Conservation (phyloP, 2,329 filamentous ascomycete genomes). For the Stagonosporopsis vannaccii region DNA sequence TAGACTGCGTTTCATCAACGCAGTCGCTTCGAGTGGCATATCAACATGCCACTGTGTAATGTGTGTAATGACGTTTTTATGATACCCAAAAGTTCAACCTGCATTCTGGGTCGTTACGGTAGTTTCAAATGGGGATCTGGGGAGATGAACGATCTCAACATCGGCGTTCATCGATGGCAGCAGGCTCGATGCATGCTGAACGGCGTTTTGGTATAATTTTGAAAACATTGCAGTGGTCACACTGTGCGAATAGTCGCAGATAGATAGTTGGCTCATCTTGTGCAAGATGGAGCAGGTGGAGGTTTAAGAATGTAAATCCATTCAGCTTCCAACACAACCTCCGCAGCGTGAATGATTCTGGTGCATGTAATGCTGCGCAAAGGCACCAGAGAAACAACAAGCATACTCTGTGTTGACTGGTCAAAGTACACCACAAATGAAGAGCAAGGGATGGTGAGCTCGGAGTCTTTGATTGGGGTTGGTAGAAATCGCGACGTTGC, state of each 20-base stretch:
- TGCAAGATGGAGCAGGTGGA: conserved; percentile 2
- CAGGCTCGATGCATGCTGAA: conserved; percentile 19
- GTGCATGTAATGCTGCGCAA: not conserved
- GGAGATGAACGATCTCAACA: conserved; percentile 50
- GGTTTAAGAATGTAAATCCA: conserved; percentile 17
- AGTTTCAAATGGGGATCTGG: conserved; percentile 29
- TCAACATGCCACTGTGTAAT: conserved; percentile 51
- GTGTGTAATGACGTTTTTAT: conserved; percentile 50
- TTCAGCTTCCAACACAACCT: conserved; percentile 11
- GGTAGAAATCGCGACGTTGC: not conserved
- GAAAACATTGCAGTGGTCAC: conserved; percentile 1
- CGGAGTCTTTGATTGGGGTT: not conserved
- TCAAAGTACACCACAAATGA: not conserved
- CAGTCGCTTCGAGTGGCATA: conserved; percentile 43
- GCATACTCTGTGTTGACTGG: not conserved
- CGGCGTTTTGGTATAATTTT: conserved; percentile 13
- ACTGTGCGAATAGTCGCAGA: conserved; percentile 3
- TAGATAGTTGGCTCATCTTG: conserved; percentile 5
- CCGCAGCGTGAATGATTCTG: not conserved
- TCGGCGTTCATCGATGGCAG: conserved; percentile 46
- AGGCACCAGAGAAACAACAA: too few relatives aligned
- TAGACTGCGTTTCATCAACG: conserved; percentile 44
- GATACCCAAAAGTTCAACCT: conserved; percentile 55
- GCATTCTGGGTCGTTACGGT: conserved; percentile 48
- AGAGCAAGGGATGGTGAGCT: not conserved